These are phyloP conservation scores for Solanum chacoense DNA, from an alignment of 305 asterid genomes.

Conservation along the genomic window DNA sequence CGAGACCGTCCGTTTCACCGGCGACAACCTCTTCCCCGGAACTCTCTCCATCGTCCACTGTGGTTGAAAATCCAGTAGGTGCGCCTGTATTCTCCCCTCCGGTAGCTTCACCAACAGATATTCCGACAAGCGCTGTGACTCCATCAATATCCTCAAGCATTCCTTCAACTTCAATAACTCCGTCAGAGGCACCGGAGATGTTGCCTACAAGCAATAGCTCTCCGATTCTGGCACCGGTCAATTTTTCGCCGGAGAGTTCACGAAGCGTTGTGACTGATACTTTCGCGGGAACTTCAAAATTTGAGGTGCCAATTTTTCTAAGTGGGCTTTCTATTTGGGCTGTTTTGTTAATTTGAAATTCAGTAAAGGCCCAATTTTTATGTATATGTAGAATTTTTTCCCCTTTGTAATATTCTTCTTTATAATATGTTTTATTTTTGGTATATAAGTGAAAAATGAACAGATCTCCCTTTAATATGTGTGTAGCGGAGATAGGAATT, in stretches of 20 bases:
- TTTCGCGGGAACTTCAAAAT: slow-evolving; percentile 17
- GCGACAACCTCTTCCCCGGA: slow-evolving; percentile 15
- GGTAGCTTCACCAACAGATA: slow-evolving; percentile 13
- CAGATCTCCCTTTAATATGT: background rate
- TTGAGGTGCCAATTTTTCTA: slow-evolving; percentile 13
- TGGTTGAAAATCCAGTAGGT: background rate
- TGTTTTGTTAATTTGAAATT: background rate
- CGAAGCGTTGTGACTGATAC: slow-evolving; percentile 39
- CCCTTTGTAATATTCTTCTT: background rate
- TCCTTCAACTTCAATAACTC: slow-evolving; percentile 36
- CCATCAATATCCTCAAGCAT: slow-evolving; percentile 17
- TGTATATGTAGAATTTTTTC: background rate
- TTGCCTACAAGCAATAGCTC: slow-evolving; percentile 36
- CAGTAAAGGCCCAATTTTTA: background rate
- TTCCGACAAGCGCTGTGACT: slow-evolving; percentile 21
- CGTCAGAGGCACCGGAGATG: slow-evolving; percentile 26
- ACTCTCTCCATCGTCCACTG: slow-evolving; percentile 19
- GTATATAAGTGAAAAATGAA: background rate
- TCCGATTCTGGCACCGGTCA: slow-evolving; percentile 21
- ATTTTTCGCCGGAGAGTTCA: slow-evolving; percentile 37
- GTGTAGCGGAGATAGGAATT: background rate
- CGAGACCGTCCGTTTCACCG: slow-evolving; percentile 38
- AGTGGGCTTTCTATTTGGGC: slow-evolving; percentile 36
- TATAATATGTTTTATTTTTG: background rate
- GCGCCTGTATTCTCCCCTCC: background rate